A percentile compares a stretch with the other conserved stretches of the same genome.
Evolutionary conservation across 176 grass and related monocot species (phyloP).

Genomic region (Areca catechu): DNA sequence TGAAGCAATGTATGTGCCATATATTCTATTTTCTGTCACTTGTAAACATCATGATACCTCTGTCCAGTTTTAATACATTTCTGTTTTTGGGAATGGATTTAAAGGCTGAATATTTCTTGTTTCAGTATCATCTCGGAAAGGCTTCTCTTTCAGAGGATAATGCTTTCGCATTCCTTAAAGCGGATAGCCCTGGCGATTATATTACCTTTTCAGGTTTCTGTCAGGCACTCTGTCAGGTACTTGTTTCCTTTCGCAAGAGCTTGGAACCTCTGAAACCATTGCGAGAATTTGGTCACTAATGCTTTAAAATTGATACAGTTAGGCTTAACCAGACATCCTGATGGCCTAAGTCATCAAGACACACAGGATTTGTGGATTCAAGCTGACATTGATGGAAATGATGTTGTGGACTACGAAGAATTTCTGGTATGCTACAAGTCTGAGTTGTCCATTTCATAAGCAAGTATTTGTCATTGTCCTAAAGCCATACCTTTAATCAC

Average conservation of each 20-base stretch:
- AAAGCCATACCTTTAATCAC: too few species aligned
- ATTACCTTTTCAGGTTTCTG: slow-evolving; percentile 18
- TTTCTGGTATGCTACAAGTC: background rate
- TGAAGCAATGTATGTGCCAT: too few species aligned
- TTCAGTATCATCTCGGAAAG: slow-evolving; percentile 2
- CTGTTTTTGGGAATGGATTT: too few species aligned
- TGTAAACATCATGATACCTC: too few species aligned
- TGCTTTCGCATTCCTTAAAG: slow-evolving; percentile 16
- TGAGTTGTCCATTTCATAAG: too few species aligned
- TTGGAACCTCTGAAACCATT: slow-evolving; percentile 3
- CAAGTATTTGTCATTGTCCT: too few species aligned
- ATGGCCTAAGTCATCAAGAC: slow-evolving; percentile 4
- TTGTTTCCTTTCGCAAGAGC: background rate
- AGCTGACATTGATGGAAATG: slow-evolving; percentile 7
- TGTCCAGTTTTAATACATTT: too few species aligned
- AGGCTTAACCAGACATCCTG: background rate
- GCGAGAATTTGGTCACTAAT: slow-evolving; percentile 4
- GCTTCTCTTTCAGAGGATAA: slow-evolving; percentile 11
- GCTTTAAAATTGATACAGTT: slow-evolving; percentile 3
- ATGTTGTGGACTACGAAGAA: slow-evolving; percentile 2
- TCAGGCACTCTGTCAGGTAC: slow-evolving; percentile 8
- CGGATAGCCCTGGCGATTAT: slow-evolving; percentile 8
- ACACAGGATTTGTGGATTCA: slow-evolving; percentile 4
- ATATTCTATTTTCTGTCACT: too few species aligned
- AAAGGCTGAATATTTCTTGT: background rate